These are phyloP conservation scores for Beverwykella pulmonaria DNA, from an alignment of 495 filamentous ascomycete genomes.

Conservation along the genomic window DNA sequence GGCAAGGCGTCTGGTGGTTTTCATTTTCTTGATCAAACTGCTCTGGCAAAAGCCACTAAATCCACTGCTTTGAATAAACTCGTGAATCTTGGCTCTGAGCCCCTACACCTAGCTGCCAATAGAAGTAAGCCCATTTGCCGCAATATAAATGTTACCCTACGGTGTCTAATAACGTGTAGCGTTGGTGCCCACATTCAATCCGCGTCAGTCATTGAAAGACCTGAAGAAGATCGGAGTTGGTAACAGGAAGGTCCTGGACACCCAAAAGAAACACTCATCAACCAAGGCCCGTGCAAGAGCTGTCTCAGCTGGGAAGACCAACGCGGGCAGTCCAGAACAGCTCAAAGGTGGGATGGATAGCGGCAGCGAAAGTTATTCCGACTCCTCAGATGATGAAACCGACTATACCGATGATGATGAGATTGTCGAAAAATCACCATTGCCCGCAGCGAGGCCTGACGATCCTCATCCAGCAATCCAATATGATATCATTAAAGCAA, in stretches of 20 bases:
- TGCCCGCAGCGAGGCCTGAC: conserved; percentile 55
- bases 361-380: conserved; percentile 39
- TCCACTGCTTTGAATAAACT: conserved; percentile 48
- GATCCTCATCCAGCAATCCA: conserved; percentile 58
- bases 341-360: conserved; percentile 44
- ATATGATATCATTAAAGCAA: conserved; percentile 66
- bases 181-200: conserved; percentile 46
- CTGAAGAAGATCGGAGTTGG: conserved; percentile 43
- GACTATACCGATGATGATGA: conserved; percentile 54
- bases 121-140: conserved; percentile 37
- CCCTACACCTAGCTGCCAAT: conserved; percentile 29
- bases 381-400: conserved; percentile 55
- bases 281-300: conserved; percentile 3
- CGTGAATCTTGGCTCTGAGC: conserved; percentile 46
- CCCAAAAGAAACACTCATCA: conserved; percentile 22
- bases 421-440: conserved; percentile 54
- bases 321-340: background rate
- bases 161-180: conserved; percentile 41
- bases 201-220: conserved; percentile 52
- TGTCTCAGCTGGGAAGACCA: background rate
- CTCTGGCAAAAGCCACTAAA: conserved; percentile 47
- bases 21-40: conserved; percentile 45
- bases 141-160: conserved; percentile 17
- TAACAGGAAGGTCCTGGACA: conserved; percentile 38
- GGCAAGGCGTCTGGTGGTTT: conserved; percentile 46